Base-by-base conservation (phyloP, 768 basidiomycete genomes). In the Hypholoma sublateritium region DNA sequence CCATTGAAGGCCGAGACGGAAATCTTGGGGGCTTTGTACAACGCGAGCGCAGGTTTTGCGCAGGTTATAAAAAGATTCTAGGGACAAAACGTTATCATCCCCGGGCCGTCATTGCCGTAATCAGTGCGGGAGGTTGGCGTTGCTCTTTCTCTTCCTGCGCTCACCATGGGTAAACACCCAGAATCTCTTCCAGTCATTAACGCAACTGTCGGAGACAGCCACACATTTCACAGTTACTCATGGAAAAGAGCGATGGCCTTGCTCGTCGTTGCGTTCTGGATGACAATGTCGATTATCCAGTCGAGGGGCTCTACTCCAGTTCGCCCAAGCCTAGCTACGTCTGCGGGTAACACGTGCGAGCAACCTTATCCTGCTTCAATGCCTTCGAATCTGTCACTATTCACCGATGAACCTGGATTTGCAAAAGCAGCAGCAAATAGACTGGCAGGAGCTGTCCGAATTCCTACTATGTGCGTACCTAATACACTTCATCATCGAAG, bases 361-460 rank as follows among this genome's bases (percentile, higher is more conserved):
- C 69, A 70, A 44, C 65, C 69, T 4, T 44, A 25, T 0, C 67
- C 69, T 9, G 57, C 67, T 4, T 58, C 56, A 5, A 32, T 52
- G 16, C 53, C 60, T 1, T 69, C 67, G 5, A 63, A 64, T 16
- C 61, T 65, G 24, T 70, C 68, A 4, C 43, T 37, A 11, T 62
- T 63, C 21, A 62, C 62, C n/a, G 58, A 63, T 37, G 61, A 59
- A 34, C 64, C 64, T 5, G 56, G 57, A 8, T 70, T 70, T 48
- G 54, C 62, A 19, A n/a, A 53, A 25, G 53, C 42, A 45, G 63
- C 67, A 13, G 63, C 68, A 35, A 53, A 60, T 44, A 57, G 65
- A 24, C 59, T 70, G 7, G 62, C 69, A 42, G 69, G 67, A 11
- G 68, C 69, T 3, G 65, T 70, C 36, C 54, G 59, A 46, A 66